Percentiles rank a stretch among this genome's conserved stretches.
Conservation (phyloP, 2,329 filamentous ascomycete genomes). For the Pseudocercospora fuligena region DNA sequence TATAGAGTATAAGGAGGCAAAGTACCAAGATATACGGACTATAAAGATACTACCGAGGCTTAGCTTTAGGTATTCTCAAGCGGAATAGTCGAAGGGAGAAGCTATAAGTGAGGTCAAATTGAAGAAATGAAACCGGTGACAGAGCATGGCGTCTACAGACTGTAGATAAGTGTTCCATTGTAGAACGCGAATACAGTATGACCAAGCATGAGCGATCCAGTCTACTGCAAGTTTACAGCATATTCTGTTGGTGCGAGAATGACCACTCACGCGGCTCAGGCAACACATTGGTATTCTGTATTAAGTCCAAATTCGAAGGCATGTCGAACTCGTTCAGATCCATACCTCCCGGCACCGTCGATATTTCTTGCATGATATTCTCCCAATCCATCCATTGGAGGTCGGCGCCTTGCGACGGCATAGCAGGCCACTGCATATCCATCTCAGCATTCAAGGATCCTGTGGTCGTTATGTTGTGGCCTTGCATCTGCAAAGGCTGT, state of each 20-base stretch:
- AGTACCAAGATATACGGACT: background rate
- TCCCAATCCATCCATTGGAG: constrained; percentile 34
- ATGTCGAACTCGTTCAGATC: background rate
- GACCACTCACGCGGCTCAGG: constrained; percentile 2
- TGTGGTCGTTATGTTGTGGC: background rate
- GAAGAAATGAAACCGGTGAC: background rate
- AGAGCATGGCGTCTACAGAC: background rate
- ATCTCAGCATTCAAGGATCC: background rate
- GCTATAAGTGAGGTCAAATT: background rate
- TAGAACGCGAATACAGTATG: background rate
- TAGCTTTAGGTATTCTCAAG: background rate
- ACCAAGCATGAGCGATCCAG: background rate
- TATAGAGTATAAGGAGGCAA: background rate
- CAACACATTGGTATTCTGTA: background rate
- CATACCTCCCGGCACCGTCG: constrained; percentile 10
- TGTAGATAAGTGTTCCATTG: background rate
- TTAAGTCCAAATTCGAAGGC: background rate
- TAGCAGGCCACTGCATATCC: constrained; percentile 3
- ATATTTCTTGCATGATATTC: constrained; percentile 33
- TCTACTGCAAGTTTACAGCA: background rate
- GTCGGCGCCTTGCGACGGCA: constrained; percentile 14
- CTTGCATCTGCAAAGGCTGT: background rate
- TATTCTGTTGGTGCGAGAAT: constrained; percentile 8
- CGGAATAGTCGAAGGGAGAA: background rate
- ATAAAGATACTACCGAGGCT: background rate